Evolutionary conservation across 139 green algal species (phyloP).

Genomic region (Picochlorum sp.): DNA sequence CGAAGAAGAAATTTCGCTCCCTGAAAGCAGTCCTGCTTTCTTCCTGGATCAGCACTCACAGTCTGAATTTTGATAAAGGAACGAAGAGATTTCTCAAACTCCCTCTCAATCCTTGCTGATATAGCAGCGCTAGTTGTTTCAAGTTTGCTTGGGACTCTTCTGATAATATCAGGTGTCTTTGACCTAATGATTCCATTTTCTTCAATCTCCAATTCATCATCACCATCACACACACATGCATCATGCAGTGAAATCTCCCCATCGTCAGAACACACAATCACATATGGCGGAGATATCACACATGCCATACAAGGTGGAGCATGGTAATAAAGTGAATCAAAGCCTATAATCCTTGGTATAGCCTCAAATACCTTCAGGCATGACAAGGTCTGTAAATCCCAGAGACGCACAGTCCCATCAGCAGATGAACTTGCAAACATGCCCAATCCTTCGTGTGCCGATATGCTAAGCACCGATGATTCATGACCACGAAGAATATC

Average conservation of each 20-base stretch:
- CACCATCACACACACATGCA: neutral
- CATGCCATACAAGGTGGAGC: neutral
- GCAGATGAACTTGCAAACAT: conserved; percentile 61
- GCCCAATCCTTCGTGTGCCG: neutral
- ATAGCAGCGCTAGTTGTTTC: neutral
- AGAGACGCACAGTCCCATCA: conserved; percentile 73
- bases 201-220: neutral
- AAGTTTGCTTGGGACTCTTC: neutral
- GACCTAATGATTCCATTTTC: neutral
- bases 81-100: conserved; percentile 68
- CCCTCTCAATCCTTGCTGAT: conserved; percentile 28
- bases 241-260: neutral
- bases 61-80: conserved; percentile 77
- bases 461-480: conserved; percentile 64
- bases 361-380: neutral
- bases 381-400: conserved; percentile 29
- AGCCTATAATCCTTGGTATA: neutral
- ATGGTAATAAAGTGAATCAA: neutral
- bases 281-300: neutral
- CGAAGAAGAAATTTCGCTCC: conserved; percentile 81
- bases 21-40: conserved; percentile 74
- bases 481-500: conserved; percentile 73
- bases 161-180: neutral
- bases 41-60: conserved; percentile 42
- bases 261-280: neutral